Conservation (phyloP, 305 asterid genomes). For the Fraxinus sp. region DNA sequence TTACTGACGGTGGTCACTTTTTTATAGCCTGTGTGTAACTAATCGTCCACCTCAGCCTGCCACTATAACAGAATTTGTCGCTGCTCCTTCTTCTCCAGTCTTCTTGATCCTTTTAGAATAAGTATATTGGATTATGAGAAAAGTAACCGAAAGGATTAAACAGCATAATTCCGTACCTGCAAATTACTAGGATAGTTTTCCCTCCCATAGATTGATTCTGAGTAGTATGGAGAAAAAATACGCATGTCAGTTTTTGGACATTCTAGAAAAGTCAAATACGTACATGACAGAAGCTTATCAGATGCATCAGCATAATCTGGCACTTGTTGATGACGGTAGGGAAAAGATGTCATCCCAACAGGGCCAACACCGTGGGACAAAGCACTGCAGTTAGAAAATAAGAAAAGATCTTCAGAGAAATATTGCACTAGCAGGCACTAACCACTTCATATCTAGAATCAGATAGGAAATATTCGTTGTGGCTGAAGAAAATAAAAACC, state of each 20-base stretch:
- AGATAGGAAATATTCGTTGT: conserved; percentile 1
- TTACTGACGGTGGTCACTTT: too few species aligned
- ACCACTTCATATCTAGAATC: conserved; percentile 17
- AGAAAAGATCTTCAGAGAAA: conserved; percentile 6
- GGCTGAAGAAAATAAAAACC: conserved; percentile 34
- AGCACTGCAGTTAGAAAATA: conserved; percentile 31
- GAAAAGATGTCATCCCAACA: conserved; percentile 20
- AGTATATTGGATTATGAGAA: not conserved
- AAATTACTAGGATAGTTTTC: conserved; percentile 24
- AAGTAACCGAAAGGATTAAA: not conserved
- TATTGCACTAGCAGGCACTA: conserved; percentile 11
- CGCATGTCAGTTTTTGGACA: conserved; percentile 5
- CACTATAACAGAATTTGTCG: too few species aligned
- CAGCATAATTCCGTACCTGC: conserved; percentile 25
- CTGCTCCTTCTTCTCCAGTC: too few species aligned
- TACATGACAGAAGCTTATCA: conserved; percentile 31
- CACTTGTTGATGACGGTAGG: conserved; percentile 34
- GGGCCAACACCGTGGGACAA: conserved; percentile 17
- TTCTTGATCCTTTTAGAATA: too few species aligned
- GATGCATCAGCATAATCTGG: conserved; percentile 27
- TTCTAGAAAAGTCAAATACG: not conserved
- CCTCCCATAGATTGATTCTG: conserved; percentile 33
- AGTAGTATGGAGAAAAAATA: conserved; percentile 12
- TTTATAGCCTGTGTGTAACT: too few species aligned
- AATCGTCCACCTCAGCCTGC: too few species aligned